These are phyloP conservation scores for Pseudozyma pruni DNA, from an alignment of 1,284 basidiomycete species.

Conservation along the genomic window DNA sequence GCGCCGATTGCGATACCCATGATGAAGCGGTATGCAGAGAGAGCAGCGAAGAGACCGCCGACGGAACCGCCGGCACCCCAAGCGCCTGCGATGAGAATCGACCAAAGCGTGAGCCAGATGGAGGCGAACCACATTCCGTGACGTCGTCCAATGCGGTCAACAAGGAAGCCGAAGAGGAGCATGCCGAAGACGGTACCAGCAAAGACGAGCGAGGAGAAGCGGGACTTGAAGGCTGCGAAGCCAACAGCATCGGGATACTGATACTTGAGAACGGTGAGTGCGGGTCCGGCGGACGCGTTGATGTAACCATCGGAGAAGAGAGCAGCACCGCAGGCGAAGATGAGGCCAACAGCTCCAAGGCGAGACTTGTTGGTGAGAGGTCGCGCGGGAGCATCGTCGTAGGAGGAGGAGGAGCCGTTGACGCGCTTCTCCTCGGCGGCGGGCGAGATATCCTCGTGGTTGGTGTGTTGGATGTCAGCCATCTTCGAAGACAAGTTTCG, in stretches of 20 bases:
- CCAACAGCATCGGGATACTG: slow-evolving; percentile 37
- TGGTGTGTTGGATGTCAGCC: slow-evolving; percentile 19
- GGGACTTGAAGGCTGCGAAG: slow-evolving; percentile 38
- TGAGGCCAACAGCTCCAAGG: slow-evolving; percentile 37
- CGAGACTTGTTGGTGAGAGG: slow-evolving; percentile 27
- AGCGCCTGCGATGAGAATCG: slow-evolving; percentile 78
- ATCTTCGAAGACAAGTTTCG: slow-evolving; percentile 1
- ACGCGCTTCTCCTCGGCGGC: slow-evolving; percentile 25
- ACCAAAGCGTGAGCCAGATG: slow-evolving; percentile 55
- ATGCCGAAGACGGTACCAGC: slow-evolving; percentile 76
- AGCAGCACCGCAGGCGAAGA: slow-evolving; percentile 63
- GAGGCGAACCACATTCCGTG: slow-evolving; percentile 78
- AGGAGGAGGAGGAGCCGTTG: slow-evolving; percentile 1
- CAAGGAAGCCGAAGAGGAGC: slow-evolving; percentile 70
- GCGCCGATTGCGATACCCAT: slow-evolving; percentile 75
- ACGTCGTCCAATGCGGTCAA: slow-evolving; percentile 87
- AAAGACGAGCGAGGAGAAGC: slow-evolving; percentile 62
- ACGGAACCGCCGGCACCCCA: slow-evolving; percentile 80
- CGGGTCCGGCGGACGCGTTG: slow-evolving; percentile 53
- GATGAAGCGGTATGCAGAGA: slow-evolving; percentile 76
- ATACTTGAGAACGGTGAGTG: slow-evolving; percentile 52
- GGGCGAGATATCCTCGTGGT: slow-evolving; percentile 12
- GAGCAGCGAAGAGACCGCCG: slow-evolving; percentile 78
- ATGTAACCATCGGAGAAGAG: slow-evolving; percentile 65
- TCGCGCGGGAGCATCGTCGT: slow-evolving; percentile 10